Conservation (phyloP, 1,284 basidiomycete genomes). For the Boletus semigastroideus region DNA sequence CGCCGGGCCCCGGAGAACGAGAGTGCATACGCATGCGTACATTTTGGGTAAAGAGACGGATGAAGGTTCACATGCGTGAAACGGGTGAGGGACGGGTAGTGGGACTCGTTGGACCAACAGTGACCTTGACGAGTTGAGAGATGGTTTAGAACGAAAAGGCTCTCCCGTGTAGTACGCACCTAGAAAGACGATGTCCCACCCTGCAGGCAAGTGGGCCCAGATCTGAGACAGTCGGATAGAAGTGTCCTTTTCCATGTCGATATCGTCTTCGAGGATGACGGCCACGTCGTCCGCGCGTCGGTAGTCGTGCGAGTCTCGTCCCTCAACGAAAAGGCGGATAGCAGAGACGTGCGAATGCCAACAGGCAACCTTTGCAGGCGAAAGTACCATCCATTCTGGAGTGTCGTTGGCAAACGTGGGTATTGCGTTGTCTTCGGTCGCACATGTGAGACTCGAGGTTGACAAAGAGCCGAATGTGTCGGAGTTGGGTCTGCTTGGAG, state of each 20-base stretch:
- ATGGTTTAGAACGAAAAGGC: not conserved
- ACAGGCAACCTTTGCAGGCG: conserved; percentile 61
- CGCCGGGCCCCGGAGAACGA: conserved; percentile 54
- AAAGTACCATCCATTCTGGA: conserved; percentile 51
- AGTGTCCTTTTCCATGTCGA: conserved; percentile 76
- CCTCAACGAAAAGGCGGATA: conserved; percentile 46
- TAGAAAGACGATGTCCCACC: conserved; percentile 78
- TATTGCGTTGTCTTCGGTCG: conserved; percentile 45
- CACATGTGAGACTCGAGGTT: conserved; percentile 42
- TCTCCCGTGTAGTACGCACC: conserved; percentile 42
- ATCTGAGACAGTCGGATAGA: conserved; percentile 46
- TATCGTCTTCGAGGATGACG: conserved; percentile 75
- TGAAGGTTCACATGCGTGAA: conserved; percentile 37
- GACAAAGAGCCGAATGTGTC: not conserved
- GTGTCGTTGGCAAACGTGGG: conserved; percentile 38
- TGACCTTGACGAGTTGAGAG: conserved; percentile 45
- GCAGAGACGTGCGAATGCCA: conserved; percentile 72
- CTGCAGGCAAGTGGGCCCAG: conserved; percentile 56
- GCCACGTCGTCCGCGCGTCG: conserved; percentile 35
- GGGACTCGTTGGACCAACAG: conserved; percentile 69
- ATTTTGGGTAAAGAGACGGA: conserved; percentile 60
- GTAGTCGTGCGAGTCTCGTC: conserved; percentile 1
- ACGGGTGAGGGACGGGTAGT: conserved; percentile 33
- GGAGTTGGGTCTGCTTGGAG: not conserved
- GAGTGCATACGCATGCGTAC: conserved; percentile 67